phyloP scores from a whole-genome alignment of 2,329 filamentous ascomycete genomes.

The Metarhizium album region DNA sequence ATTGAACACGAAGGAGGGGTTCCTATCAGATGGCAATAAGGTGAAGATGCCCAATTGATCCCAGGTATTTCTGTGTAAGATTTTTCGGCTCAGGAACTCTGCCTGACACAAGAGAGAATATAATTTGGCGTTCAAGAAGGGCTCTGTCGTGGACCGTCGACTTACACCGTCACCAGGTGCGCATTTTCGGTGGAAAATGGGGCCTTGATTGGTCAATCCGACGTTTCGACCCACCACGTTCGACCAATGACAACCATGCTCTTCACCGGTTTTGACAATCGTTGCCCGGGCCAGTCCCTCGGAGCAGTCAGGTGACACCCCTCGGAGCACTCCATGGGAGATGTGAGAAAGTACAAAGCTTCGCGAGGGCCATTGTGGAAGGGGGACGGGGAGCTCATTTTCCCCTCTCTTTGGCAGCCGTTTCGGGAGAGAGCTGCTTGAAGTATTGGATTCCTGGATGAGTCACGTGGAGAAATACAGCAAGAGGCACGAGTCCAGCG shows the following conservation, averaged over 20 bases:
- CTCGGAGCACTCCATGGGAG: not conserved
- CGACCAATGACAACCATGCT: slow-evolving; percentile 20
- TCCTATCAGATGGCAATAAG: slow-evolving; percentile 27
- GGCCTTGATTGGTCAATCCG: slow-evolving; percentile 18
- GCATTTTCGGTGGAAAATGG: slow-evolving; percentile 21
- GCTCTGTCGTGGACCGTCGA: slow-evolving; percentile 22
- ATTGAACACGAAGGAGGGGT: slow-evolving; percentile 20
- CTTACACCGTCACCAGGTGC: slow-evolving; percentile 27
- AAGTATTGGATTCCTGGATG: not conserved
- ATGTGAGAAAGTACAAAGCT: not conserved
- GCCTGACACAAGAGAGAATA: slow-evolving; percentile 27
- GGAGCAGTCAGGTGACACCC: slow-evolving; percentile 14
- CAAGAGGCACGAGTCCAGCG: not conserved
- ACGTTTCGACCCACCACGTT: slow-evolving; percentile 9
- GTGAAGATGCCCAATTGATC: slow-evolving; percentile 28
- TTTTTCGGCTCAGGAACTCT: slow-evolving; percentile 26
- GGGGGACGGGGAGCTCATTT: not conserved
- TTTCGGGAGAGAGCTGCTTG: not conserved
- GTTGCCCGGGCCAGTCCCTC: slow-evolving; percentile 1
- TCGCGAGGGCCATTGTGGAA: not conserved
- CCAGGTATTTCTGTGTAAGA: slow-evolving; percentile 28
- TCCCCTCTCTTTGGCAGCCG: not conserved
- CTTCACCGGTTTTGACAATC: slow-evolving; percentile 20
- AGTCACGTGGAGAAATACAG: not conserved
- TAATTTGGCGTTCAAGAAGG: slow-evolving; percentile 27